Evolutionary conservation across 495 filamentous ascomycete genomes (phyloP).

Genomic region (Recurvomyces mirabilis): DNA sequence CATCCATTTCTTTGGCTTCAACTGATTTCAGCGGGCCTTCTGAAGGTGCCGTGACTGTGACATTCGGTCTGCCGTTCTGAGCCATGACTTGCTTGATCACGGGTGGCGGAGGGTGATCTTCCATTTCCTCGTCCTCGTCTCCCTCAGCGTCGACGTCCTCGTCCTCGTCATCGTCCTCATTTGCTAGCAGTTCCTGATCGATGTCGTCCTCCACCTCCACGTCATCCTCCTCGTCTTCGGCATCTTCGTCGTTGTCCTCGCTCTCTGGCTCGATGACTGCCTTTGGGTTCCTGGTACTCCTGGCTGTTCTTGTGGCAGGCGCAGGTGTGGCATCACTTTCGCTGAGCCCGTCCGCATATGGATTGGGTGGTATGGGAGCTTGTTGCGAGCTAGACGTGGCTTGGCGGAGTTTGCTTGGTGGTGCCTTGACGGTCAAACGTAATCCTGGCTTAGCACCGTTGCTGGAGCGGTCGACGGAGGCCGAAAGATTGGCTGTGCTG

Average conservation of each 20-base stretch:
- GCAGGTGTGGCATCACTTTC: conserved; percentile 16
- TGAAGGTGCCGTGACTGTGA: conserved; percentile 32
- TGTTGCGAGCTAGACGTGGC: conserved; percentile 43
- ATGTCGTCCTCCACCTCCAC: conserved; percentile 45
- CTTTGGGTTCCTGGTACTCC: conserved; percentile 25
- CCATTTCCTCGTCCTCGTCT: conserved; percentile 20
- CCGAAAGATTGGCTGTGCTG: background rate
- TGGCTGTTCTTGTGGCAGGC: conserved; percentile 2
- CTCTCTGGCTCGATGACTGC: conserved; percentile 41
- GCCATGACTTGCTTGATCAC: conserved; percentile 36
- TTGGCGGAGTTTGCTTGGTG: conserved; percentile 70
- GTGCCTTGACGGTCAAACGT: conserved; percentile 73
- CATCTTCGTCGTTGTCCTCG: conserved; percentile 38
- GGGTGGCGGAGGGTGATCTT: conserved; percentile 16
- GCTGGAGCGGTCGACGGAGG: conserved; percentile 9
- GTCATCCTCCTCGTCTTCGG: conserved; percentile 44
- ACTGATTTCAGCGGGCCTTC: conserved; percentile 39
- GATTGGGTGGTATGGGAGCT: conserved; percentile 34
- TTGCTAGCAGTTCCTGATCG: conserved; percentile 19
- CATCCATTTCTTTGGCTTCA: conserved; percentile 50
- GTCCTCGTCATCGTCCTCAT: conserved; percentile 33
- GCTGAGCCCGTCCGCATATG: conserved; percentile 44
- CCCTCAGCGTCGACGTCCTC: conserved; percentile 22
- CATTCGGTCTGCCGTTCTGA: conserved; percentile 23
- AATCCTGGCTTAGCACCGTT: conserved; percentile 25